Percentiles rank a stretch among this genome's conserved stretches.
phyloP scores from a whole-genome alignment of 1,284 basidiomycete species.

The Ganoderma sinense region DNA sequence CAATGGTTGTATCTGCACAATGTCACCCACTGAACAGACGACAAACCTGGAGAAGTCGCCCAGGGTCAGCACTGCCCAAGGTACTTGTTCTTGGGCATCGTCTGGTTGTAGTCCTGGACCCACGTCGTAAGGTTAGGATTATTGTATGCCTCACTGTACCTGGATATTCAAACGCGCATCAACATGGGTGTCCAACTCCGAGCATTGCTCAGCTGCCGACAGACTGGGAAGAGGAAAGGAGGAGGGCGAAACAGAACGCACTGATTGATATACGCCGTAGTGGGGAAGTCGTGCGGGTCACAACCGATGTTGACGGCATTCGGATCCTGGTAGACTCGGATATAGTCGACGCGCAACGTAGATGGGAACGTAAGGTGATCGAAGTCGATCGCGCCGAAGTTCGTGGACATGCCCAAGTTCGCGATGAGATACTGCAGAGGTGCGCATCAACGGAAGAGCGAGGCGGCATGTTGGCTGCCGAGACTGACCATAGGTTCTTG shows the following conservation, averaged over 20 bases:
- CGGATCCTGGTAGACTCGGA: conserved; percentile 83
- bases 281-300: conserved; percentile 83
- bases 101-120: conserved; percentile 43
- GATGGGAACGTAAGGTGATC: conserved; percentile 72
- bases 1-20: neutral
- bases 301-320: conserved; percentile 81
- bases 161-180: conserved; percentile 12
- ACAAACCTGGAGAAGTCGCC: neutral
- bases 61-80: conserved; percentile 9
- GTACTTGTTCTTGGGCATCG: conserved; percentile 42
- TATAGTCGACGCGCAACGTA: conserved; percentile 81
- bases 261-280: conserved; percentile 78
- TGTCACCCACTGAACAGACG: neutral
- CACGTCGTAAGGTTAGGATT: conserved; percentile 49
- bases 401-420: conserved; percentile 83
- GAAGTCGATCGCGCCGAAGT: conserved; percentile 77
- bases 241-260: conserved; percentile 40
- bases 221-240: neutral
- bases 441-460: neutral
- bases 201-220: neutral
- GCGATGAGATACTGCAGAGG: conserved; percentile 70
- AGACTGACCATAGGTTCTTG: conserved; percentile 81
- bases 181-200: neutral
- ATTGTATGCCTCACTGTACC: conserved; percentile 44
- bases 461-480: neutral